A percentile compares a stretch with the other conserved stretches of the same genome.
phyloP scores from a whole-genome alignment of 331 rosid species.

The Ulmus americana region DNA sequence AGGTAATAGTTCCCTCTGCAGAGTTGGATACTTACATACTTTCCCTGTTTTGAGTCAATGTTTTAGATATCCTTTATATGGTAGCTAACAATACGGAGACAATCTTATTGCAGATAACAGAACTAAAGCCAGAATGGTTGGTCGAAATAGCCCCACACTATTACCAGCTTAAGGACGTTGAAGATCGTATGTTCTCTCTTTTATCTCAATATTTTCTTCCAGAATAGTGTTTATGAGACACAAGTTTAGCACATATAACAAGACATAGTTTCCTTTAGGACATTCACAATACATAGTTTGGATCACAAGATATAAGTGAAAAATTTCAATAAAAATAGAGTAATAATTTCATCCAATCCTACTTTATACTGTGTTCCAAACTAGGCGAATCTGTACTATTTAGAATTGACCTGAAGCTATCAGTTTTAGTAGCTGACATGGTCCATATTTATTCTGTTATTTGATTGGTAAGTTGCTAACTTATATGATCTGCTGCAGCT shows the following conservation, averaged over 20 bases:
- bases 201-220: constrained; percentile 12
- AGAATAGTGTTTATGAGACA: too few relatives aligned
- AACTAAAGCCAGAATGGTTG: constrained; percentile 85
- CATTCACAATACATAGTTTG: too few relatives aligned
- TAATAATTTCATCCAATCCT: too few relatives aligned
- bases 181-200: constrained; percentile 61
- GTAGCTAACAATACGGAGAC: constrained; percentile 15
- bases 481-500: constrained; percentile 33
- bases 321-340: too few relatives aligned
- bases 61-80: neutral
- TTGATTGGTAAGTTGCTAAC: constrained; percentile 4
- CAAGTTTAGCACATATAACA: too few relatives aligned
- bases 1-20: constrained; percentile 33
- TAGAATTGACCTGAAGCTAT: neutral
- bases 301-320: too few relatives aligned
- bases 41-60: neutral
- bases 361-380: too few relatives aligned
- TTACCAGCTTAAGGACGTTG: constrained; percentile 88
- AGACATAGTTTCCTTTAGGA: too few relatives aligned
- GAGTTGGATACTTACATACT: neutral
- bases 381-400: too few relatives aligned
- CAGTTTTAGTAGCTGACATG: neutral
- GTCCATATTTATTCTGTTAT: neutral
- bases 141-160: constrained; percentile 93
- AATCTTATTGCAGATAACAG: constrained; percentile 52